Percentiles rank a stretch among this genome's conserved stretches.
phyloP scores from a whole-genome alignment of 176 grass and related monocot genomes.

The Zoysia pacifica region DNA sequence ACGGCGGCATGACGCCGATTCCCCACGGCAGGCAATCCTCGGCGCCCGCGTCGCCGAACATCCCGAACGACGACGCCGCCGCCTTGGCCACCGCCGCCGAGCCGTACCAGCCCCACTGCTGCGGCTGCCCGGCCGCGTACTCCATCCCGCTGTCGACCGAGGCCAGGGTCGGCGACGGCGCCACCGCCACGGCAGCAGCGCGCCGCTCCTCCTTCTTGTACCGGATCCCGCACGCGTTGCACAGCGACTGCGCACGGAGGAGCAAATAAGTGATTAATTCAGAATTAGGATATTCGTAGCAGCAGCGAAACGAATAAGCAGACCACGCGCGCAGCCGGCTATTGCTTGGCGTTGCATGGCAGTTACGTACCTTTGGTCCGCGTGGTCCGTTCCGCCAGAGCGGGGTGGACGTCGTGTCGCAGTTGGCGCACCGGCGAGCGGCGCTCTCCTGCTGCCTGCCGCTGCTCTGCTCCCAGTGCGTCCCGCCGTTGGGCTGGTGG shows the following conservation, averaged over 20 bases:
- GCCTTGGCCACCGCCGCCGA: conserved; percentile 51
- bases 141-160: conserved; percentile 40
- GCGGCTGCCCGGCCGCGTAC: conserved; percentile 49
- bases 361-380: conserved; percentile 72
- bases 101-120: conserved; percentile 82
- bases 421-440: conserved; percentile 84
- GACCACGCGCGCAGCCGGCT: neutral
- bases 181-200: conserved; percentile 62
- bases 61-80: conserved; percentile 34
- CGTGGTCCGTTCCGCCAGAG: conserved; percentile 93
- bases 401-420: conserved; percentile 88
- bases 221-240: conserved; percentile 95
- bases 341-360: neutral
- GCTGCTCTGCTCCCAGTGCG: conserved; percentile 58
- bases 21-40: conserved; percentile 81
- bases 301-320: neutral
- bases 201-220: conserved; percentile 99
- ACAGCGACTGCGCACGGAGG: conserved; percentile 62
- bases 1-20: conserved; percentile 64
- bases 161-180: conserved; percentile 28
- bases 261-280: neutral
- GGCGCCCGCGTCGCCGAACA: conserved; percentile 47
- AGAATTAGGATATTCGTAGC: neutral
- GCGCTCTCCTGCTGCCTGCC: conserved; percentile 32
- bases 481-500: neutral